Conservation (phyloP, 371 early-diverging fungal genomes). For the Mycotypha africana region DNA sequence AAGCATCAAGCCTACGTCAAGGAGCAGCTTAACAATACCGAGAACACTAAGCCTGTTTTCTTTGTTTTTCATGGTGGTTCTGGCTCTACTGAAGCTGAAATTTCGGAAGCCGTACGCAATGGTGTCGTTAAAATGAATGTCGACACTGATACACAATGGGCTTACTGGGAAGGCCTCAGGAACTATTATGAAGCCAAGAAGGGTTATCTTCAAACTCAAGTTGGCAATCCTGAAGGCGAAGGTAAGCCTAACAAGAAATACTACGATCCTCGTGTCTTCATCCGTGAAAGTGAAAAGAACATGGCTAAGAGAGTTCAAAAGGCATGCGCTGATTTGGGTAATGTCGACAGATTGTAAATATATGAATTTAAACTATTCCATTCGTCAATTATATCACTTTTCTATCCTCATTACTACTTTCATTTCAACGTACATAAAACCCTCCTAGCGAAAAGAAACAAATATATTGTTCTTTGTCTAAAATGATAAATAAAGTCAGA, state of each 20-base stretch:
- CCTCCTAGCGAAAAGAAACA: too few relatives aligned
- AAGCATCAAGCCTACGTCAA: slow-evolving; percentile 82
- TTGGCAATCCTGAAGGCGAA: slow-evolving; percentile 88
- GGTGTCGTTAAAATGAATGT: slow-evolving; percentile 96
- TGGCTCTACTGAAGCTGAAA: slow-evolving; percentile 80
- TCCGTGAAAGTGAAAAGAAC: slow-evolving; percentile 81
- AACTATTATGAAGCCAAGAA: slow-evolving; percentile 69
- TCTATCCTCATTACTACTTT: not conserved
- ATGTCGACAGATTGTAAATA: slow-evolving; percentile 64
- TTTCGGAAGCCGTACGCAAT: slow-evolving; percentile 68
- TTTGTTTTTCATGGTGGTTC: slow-evolving; percentile 96
- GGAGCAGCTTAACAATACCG: slow-evolving; percentile 55
- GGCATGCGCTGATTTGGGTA: slow-evolving; percentile 75
- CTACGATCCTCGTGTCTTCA: slow-evolving; percentile 89
- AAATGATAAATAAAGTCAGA: too few relatives aligned
- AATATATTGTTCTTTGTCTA: too few relatives aligned
- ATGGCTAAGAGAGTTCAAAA: slow-evolving; percentile 74
- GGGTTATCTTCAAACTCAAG: slow-evolving; percentile 80
- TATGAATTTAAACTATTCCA: too few relatives aligned
- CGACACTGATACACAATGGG: slow-evolving; percentile 78
- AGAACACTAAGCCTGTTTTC: slow-evolving; percentile 71
- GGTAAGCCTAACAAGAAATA: slow-evolving; percentile 94
- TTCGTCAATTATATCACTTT: not conserved
- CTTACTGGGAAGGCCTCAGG: slow-evolving; percentile 73
- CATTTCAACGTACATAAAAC: too few relatives aligned